These are phyloP conservation scores for Beauveria brongniartii DNA, from an alignment of 2,329 filamentous ascomycete species.

Conservation along the genomic window DNA sequence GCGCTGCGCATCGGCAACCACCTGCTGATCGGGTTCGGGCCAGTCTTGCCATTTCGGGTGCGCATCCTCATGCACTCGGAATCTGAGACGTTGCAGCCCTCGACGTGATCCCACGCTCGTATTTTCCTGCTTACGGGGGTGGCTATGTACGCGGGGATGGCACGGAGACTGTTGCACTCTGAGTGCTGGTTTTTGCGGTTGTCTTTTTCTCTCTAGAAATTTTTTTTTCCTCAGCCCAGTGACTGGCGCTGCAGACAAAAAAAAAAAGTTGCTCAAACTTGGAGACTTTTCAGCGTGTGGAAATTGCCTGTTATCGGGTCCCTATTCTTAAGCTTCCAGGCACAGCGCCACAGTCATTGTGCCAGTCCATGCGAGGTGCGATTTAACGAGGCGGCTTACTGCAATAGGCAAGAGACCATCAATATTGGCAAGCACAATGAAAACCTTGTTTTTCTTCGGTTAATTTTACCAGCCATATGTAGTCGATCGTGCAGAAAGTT, in stretches of 20 bases:
- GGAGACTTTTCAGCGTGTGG: neutral
- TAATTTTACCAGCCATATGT: neutral
- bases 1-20: neutral
- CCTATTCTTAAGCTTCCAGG: neutral
- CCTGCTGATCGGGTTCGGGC: neutral
- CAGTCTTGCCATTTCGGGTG: neutral
- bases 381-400: neutral
- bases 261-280: neutral
- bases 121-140: constrained; percentile 5
- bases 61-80: neutral
- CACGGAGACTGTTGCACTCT: neutral
- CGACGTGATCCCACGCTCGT: neutral
- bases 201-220: neutral
- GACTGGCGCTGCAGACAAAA: neutral
- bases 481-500: neutral
- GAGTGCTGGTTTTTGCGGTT: neutral
- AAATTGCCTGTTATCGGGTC: neutral
- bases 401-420: neutral
- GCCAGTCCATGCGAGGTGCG: neutral
- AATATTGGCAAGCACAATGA: neutral
- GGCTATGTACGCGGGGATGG: neutral
- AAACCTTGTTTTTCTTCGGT: neutral
- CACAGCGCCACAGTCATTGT: neutral
- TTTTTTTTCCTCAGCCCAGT: neutral
- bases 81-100: constrained; percentile 9